phyloP scores from a whole-genome alignment of 306 rosid genomes.

The Ochetophila trinervis region DNA sequence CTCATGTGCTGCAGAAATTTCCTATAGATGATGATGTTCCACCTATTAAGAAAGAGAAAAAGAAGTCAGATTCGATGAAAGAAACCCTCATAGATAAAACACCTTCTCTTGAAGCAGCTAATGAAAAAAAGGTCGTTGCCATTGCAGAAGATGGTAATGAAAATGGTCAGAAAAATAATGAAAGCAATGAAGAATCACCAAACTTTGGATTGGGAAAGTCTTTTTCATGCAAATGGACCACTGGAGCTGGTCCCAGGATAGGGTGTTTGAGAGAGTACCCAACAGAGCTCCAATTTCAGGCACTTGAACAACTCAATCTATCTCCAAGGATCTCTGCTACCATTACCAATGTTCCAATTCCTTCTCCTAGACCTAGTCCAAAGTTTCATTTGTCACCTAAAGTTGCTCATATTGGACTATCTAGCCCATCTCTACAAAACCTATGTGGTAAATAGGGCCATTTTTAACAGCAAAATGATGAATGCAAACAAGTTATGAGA shows the following conservation, averaged over 20 bases:
- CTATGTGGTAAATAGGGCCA: no score
- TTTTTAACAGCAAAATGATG: no score
- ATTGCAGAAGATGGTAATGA: conserved; percentile 10
- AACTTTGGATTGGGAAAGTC: conserved; percentile 24
- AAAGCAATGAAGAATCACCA: conserved; percentile 19
- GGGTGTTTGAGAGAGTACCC: conserved; percentile 71
- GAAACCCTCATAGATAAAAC: not conserved
- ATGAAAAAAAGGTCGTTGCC: conserved; percentile 6
- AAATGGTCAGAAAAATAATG: conserved; percentile 2
- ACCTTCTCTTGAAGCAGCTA: not conserved
- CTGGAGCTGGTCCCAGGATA: conserved; percentile 30
- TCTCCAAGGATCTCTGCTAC: conserved; percentile 49
- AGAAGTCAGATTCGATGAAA: conserved; percentile 5
- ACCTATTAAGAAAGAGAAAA: conserved; percentile 22
- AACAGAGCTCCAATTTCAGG: conserved; percentile 54
- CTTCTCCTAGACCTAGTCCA: conserved; percentile 76
- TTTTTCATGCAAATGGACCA: conserved; percentile 53
- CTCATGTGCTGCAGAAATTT: conserved; percentile 39
- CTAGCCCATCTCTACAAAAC: conserved; percentile 33
- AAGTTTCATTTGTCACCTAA: conserved; percentile 63
- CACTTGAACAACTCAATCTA: conserved; percentile 65
- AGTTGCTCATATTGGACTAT: conserved; percentile 51
- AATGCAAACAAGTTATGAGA: no score
- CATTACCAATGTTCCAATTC: conserved; percentile 41
- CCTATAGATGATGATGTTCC: conserved; percentile 71